Percentiles rank a stretch among this genome's conserved stretches.
These are phyloP conservation scores for Xylariaceae sp. DNA, from an alignment of 2,329 filamentous ascomycete species.

Conservation along the genomic window DNA sequence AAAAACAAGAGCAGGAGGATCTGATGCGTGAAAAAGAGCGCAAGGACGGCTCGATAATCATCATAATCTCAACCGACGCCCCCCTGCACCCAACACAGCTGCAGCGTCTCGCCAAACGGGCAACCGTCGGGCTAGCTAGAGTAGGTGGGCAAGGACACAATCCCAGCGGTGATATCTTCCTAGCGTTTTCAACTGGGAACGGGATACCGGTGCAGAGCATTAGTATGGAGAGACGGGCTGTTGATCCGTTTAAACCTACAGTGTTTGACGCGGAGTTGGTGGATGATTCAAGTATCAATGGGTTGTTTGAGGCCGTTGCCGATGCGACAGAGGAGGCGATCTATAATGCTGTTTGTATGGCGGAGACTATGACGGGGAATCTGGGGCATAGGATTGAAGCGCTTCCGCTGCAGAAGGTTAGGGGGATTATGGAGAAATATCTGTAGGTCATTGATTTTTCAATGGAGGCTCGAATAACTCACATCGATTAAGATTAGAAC, in stretches of 20 bases:
- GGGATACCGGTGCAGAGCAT: constrained; percentile 44
- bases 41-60: constrained; percentile 61
- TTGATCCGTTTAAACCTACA: constrained; percentile 41
- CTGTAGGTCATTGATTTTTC: neutral
- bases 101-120: constrained; percentile 56
- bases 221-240: constrained; percentile 29
- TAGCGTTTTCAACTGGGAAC: constrained; percentile 64
- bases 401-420: constrained; percentile 46
- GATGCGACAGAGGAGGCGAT: constrained; percentile 66
- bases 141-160: constrained; percentile 63
- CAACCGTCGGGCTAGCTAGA: constrained; percentile 58
- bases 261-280: constrained; percentile 43
- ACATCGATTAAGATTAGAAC: no score
- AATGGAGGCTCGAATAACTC: no score
- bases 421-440: constrained; percentile 44
- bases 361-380: constrained; percentile 56
- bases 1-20: constrained; percentile 30
- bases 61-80: constrained; percentile 59
- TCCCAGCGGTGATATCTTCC: constrained; percentile 63
- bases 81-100: constrained; percentile 58
- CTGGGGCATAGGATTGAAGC: constrained; percentile 49
- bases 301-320: constrained; percentile 58
- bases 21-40: constrained; percentile 42
- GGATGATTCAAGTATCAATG: constrained; percentile 59
- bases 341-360: constrained; percentile 61